Conservation (phyloP, 305 asterid genomes). For the Andrographis paniculata region DNA sequence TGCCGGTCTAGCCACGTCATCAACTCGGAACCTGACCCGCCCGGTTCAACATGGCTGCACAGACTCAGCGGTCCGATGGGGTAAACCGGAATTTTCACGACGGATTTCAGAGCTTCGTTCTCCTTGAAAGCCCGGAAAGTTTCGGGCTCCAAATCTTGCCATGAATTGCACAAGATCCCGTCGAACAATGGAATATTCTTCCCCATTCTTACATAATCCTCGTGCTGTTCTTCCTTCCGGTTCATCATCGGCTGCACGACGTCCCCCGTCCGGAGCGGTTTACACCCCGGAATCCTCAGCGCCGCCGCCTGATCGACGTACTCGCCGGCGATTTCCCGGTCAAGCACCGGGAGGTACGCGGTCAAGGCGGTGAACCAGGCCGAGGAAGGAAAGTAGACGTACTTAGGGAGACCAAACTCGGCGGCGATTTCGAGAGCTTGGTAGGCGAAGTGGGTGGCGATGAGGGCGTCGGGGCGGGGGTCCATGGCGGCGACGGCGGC, state of each 20-base stretch:
- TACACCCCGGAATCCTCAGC: slow-evolving; percentile 54
- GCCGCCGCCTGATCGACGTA: slow-evolving; percentile 33
- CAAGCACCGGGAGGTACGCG: slow-evolving; percentile 37
- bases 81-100: slow-evolving; percentile 35
- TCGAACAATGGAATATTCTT: slow-evolving; percentile 20
- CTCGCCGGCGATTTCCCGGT: slow-evolving; percentile 33
- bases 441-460: slow-evolving; percentile 31
- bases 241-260: slow-evolving; percentile 53
- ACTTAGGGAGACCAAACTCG: slow-evolving; percentile 29
- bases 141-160: slow-evolving; percentile 40
- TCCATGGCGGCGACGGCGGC: slow-evolving; percentile 33
- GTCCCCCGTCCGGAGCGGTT: slow-evolving; percentile 53
- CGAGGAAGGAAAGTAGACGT: slow-evolving; percentile 17
- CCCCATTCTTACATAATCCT: slow-evolving; percentile 25
- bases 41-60: slow-evolving; percentile 22
- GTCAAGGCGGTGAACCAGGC: slow-evolving; percentile 36
- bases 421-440: slow-evolving; percentile 24
- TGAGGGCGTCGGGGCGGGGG: slow-evolving; percentile 34
- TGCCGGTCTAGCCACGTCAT: slow-evolving; percentile 52
- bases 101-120: slow-evolving; percentile 19
- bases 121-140: slow-evolving; percentile 37
- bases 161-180: slow-evolving; percentile 54
- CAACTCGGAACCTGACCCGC: slow-evolving; percentile 4
- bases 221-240: slow-evolving; percentile 38
- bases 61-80: slow-evolving; percentile 55